Evolutionary conservation across 192 early-diverging fungal species (phyloP).

Genomic region (Dimargaris xerosporica): DNA sequence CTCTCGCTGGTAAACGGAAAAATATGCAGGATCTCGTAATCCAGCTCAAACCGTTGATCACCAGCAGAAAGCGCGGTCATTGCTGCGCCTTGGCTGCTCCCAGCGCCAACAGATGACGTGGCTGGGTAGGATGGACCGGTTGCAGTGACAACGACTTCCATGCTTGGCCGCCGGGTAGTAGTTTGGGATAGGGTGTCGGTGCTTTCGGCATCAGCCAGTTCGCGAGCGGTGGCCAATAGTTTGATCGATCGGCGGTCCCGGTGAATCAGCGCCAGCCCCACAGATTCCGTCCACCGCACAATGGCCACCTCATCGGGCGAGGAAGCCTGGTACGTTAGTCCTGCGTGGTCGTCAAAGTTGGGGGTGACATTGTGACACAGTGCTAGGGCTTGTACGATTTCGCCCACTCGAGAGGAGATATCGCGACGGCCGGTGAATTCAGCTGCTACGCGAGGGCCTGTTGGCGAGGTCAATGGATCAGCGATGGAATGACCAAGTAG

Average conservation of each 20-base stretch:
- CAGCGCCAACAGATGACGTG: too few relatives aligned
- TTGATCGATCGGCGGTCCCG: slow-evolving; percentile 58
- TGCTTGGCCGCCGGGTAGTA: too few relatives aligned
- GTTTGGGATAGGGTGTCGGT: too few relatives aligned
- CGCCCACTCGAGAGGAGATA: slow-evolving; percentile 68
- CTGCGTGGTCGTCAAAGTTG: slow-evolving; percentile 16
- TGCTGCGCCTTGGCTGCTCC: too few relatives aligned
- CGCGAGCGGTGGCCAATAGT: slow-evolving; percentile 35
- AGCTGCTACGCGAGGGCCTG: not conserved
- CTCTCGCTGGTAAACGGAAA: slow-evolving; percentile 99
- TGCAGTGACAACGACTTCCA: too few relatives aligned
- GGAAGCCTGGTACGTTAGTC: slow-evolving; percentile 78
- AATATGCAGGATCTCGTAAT: slow-evolving; percentile 61
- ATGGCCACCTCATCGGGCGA: slow-evolving; percentile 95
- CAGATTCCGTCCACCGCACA: slow-evolving; percentile 77
- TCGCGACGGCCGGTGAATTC: slow-evolving; percentile 50
- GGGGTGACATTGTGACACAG: slow-evolving; percentile 81
- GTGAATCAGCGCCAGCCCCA: slow-evolving; percentile 67
- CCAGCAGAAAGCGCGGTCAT: too few relatives aligned
- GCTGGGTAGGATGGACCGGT: too few relatives aligned
- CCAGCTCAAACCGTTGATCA: too few relatives aligned
- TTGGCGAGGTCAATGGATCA: not conserved
- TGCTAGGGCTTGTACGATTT: slow-evolving; percentile 77
- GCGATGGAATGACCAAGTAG: not conserved
- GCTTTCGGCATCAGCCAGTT: slow-evolving; percentile 14